Base-by-base conservation (phyloP, 225 moss, liverwort and hornwort genomes). In the Antitrichia curtipendula region DNA sequence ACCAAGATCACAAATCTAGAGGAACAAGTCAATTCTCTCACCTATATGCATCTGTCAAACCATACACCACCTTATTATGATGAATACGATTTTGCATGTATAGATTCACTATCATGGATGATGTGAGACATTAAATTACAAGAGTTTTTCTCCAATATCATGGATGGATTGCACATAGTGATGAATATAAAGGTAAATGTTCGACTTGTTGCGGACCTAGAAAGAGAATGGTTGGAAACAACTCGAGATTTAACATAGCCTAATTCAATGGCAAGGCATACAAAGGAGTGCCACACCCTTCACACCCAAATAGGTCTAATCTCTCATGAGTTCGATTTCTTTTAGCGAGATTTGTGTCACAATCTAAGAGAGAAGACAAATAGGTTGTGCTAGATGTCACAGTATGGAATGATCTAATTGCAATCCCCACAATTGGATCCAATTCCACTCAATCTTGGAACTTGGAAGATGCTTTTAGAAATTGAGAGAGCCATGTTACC, bases 201-300 rank as follows among this genome's bases (percentile, higher is more conserved):
- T 75, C 0, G 1, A 0, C 36, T 75, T 52, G 22, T 0, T 22
- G 0, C 0, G 5, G 8, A 36, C 22, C 0, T 52, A 0, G 5
- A 22, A 52, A 75, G 52, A 50, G 36, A 34, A 52, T 2, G 2
- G 2, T 34, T 52, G 8, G 13, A 34, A 75, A 3, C 34, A 52
- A 75, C 13, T 75, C 5, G 3, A 34, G 75, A 22, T 52, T 52
- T 22, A 52, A 52, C 1, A 1, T 50, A 36, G 34, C 13, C 14
- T 32, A 13, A 34, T 2, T 75, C 22, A 32, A 34, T 50, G 34
- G 50, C 50, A 21, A 52, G 3, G 21, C 75, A 52, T 75, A 52
- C 52, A 75, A 75, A 52, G 8, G 52, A 75, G 2, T 52, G 52
- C 5, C 36, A 75, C 0, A 75, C 36, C 13, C 8, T 75, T 75